A percentile compares a stretch with the other conserved stretches of the same genome.
Evolutionary conservation across 768 basidiomycete genomes (phyloP).

Genomic region (Agrocybe praecox): DNA sequence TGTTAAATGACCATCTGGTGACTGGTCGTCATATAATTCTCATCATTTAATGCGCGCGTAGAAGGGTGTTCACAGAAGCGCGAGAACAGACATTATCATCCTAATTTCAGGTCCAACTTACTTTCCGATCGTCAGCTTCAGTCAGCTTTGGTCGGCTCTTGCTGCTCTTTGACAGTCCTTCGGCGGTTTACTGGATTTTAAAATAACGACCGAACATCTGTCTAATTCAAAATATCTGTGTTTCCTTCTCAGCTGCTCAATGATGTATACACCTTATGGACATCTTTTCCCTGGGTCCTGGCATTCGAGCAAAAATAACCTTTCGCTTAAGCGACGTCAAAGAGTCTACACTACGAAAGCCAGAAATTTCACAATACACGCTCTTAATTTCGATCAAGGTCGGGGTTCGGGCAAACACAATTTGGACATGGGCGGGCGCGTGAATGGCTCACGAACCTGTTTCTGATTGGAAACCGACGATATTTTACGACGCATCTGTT

Average conservation of each 20-base stretch:
- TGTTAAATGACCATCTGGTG: background rate
- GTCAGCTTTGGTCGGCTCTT: conserved; percentile 13
- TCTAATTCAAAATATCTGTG: background rate
- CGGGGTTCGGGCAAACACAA: background rate
- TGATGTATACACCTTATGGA: background rate
- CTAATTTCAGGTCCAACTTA: conserved; percentile 3
- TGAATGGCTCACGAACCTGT: background rate
- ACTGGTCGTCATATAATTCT: conserved; percentile 7
- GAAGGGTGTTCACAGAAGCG: conserved; percentile 12
- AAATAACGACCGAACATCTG: conserved; percentile 9
- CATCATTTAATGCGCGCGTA: conserved; percentile 22
- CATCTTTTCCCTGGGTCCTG: conserved; percentile 3
- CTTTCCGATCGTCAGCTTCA: conserved; percentile 6
- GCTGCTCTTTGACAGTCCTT: conserved; percentile 3
- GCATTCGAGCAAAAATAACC: conserved; percentile 2
- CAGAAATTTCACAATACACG: background rate
- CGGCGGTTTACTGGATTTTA: conserved; percentile 4
- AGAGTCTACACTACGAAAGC: background rate
- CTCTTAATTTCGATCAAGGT: background rate
- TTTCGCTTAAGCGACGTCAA: conserved; percentile 12
- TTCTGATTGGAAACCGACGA: no score
- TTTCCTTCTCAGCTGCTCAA: background rate
- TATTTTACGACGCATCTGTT: no score
- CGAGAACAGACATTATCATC: conserved; percentile 3
- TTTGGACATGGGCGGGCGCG: background rate